Evolutionary conservation across 352 stramenopile genomes (phyloP).

Genomic region (Halophytophthora batemanensis): DNA sequence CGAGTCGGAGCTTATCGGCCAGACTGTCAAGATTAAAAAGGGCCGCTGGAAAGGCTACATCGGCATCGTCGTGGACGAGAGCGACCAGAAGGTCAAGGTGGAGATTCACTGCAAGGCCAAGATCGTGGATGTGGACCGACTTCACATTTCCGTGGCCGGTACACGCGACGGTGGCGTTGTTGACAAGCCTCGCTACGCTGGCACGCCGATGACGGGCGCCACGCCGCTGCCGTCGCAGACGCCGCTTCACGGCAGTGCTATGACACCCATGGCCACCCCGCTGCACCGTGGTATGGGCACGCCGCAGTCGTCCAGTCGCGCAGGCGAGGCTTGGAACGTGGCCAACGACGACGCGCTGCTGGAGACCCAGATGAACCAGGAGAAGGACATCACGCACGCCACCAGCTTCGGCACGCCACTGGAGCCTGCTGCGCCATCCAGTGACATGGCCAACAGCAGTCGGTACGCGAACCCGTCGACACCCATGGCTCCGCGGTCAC

Average conservation of each 20-base stretch:
- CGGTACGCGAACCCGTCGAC: conserved; percentile 53
- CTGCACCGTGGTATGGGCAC: conserved; percentile 80
- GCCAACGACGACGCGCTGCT: conserved; percentile 84
- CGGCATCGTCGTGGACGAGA: conserved; percentile 88
- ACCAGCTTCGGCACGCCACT: conserved; percentile 83
- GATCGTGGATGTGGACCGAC: conserved; percentile 82
- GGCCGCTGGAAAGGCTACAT: conserved; percentile 92
- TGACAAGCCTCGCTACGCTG: conserved; percentile 66
- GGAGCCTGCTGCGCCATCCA: conserved; percentile 70
- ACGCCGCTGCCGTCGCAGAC: conserved; percentile 83
- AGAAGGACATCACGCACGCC: conserved; percentile 88
- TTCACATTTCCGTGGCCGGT: conserved; percentile 73
- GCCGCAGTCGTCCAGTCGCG: conserved; percentile 56
- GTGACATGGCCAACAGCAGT: conserved; percentile 43
- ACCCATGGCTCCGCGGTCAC: conserved; percentile 60
- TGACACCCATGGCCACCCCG: conserved; percentile 86
- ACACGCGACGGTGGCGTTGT: conserved; percentile 75
- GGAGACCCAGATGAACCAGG: conserved; percentile 87
- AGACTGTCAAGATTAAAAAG: conserved; percentile 91
- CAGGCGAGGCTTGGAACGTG: conserved; percentile 80
- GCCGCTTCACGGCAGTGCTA: conserved; percentile 76
- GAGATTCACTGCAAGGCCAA: conserved; percentile 91
- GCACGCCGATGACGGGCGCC: conserved; percentile 71
- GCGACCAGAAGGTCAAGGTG: conserved; percentile 89
- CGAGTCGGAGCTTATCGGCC: conserved; percentile 81